Percentiles rank a stretch among this genome's conserved stretches.
Conservation (phyloP, 2,329 filamentous ascomycete species). For the Botrytis tulipae region DNA sequence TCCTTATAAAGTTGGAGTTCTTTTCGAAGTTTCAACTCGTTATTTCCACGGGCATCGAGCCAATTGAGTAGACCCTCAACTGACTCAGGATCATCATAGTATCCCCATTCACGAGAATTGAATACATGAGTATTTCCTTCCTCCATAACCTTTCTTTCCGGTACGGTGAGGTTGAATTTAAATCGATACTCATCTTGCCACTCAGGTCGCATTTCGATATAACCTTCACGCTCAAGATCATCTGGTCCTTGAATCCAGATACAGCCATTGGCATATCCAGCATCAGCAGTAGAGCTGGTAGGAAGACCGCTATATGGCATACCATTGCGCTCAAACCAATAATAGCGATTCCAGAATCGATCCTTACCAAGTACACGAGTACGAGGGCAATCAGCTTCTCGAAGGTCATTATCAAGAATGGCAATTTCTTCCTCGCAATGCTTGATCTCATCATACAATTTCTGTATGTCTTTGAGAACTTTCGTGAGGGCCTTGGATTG, state of each 20-base stretch:
- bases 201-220: slow-evolving; percentile 73
- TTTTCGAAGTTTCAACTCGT: slow-evolving; percentile 84
- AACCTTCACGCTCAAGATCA: slow-evolving; percentile 79
- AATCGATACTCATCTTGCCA: slow-evolving; percentile 72
- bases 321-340: slow-evolving; percentile 98
- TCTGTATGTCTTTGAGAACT: slow-evolving; percentile 82
- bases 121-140: slow-evolving; percentile 79
- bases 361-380: slow-evolving; percentile 90
- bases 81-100: slow-evolving; percentile 76
- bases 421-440: slow-evolving; percentile 83
- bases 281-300: slow-evolving; percentile 79
- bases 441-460: slow-evolving; percentile 76
- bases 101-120: slow-evolving; percentile 83
- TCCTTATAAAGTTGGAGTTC: slow-evolving; percentile 76
- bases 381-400: slow-evolving; percentile 89
- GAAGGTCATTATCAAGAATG: slow-evolving; percentile 83
- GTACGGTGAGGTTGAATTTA: slow-evolving; percentile 77
- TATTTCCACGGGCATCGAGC: slow-evolving; percentile 82
- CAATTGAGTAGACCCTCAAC: slow-evolving; percentile 79
- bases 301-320: slow-evolving; percentile 94
- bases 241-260: slow-evolving; percentile 97
- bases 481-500: slow-evolving; percentile 88
- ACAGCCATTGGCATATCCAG: slow-evolving; percentile 89
- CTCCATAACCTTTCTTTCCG: slow-evolving; percentile 80
- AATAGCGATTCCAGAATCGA: slow-evolving; percentile 97